A percentile compares a stretch with the other conserved stretches of the same genome.
Conservation (phyloP, 2,329 filamentous ascomycete genomes). For the Beauveria sp. region DNA sequence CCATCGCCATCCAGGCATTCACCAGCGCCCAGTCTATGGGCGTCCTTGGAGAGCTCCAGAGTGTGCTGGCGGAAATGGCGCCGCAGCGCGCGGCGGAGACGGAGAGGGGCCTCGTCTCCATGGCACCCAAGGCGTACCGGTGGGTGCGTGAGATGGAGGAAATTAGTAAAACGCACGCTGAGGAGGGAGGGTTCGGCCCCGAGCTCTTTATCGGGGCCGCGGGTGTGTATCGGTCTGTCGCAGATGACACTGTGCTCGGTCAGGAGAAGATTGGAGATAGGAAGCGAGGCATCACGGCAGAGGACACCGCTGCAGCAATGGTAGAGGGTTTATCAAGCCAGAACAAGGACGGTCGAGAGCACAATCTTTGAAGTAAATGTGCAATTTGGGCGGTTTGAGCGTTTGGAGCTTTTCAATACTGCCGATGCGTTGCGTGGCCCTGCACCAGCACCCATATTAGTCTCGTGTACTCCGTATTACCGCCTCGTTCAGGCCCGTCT, state of each 20-base stretch:
- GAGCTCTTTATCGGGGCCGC: constrained; percentile 54
- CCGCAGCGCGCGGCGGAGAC: constrained; percentile 40
- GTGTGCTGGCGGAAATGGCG: constrained; percentile 43
- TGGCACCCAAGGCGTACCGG: constrained; percentile 69
- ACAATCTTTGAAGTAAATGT: too few relatives aligned
- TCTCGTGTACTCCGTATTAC: background rate
- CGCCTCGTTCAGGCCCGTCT: background rate
- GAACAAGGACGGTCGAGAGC: constrained; percentile 28
- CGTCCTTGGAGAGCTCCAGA: constrained; percentile 51
- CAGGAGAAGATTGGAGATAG: constrained; percentile 50
- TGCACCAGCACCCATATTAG: background rate
- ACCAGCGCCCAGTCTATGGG: constrained; percentile 59
- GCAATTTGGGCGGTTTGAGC: background rate
- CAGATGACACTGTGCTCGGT: constrained; percentile 53
- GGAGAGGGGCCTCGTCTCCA: constrained; percentile 45
- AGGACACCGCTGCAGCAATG: constrained; percentile 47
- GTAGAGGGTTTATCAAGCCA: constrained; percentile 36
- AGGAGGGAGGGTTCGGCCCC: constrained; percentile 54
- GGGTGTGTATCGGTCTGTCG: constrained; percentile 52
- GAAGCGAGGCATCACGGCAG: constrained; percentile 46
- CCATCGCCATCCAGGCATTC: constrained; percentile 62
- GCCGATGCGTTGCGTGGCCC: background rate
- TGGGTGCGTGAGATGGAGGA: constrained; percentile 75
- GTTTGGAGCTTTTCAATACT: background rate
- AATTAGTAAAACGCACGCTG: constrained; percentile 58